A percentile compares a stretch with the other conserved stretches of the same genome.
Conservation (phyloP, 2,329 filamentous ascomycete species). For the Fusarium dimerum region DNA sequence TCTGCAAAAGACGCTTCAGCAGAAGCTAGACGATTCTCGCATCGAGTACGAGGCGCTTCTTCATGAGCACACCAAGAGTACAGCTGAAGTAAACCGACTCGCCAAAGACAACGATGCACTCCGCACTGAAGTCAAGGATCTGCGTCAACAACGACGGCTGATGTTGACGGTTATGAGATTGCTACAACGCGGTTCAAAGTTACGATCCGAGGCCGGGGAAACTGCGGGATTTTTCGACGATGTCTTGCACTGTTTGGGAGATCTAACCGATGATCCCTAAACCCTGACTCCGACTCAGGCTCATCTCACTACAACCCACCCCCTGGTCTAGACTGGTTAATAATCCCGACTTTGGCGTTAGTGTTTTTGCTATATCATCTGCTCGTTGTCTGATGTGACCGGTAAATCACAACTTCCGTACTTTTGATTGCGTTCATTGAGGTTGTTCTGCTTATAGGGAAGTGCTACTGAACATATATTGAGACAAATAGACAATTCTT, state of each 20-base stretch:
- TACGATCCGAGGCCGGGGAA: conserved; percentile 2
- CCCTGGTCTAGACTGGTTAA: too few species aligned
- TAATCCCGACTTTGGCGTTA: too few species aligned
- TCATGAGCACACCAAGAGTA: conserved; percentile 3
- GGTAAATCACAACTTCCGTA: too few species aligned
- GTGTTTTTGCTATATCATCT: too few species aligned
- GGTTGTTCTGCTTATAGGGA: too few species aligned
- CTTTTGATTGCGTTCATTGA: too few species aligned
- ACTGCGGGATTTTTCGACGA: conserved; percentile 9
- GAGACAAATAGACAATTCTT: too few species aligned
- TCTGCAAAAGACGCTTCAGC: conserved; percentile 5
- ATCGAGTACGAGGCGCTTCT: conserved; percentile 3
- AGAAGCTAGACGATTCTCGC: conserved; percentile 2
- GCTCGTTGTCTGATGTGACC: too few species aligned
- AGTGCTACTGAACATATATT: too few species aligned
- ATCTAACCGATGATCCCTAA: conserved; percentile 2
- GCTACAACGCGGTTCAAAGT: conserved; percentile 1
- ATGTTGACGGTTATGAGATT: conserved; percentile 3
- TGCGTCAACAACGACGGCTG: conserved; percentile 5
- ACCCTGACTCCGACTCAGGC: not conserved
- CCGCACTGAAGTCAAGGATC: conserved; percentile 8
- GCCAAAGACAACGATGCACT: conserved; percentile 8
- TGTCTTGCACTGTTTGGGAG: conserved; percentile 3
- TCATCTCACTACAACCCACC: too few species aligned
- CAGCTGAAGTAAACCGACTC: conserved; percentile 1